A percentile compares a stretch with the other conserved stretches of the same genome.
Evolutionary conservation across 495 filamentous ascomycete species (phyloP).

Genomic region (Lophium mytilinum): DNA sequence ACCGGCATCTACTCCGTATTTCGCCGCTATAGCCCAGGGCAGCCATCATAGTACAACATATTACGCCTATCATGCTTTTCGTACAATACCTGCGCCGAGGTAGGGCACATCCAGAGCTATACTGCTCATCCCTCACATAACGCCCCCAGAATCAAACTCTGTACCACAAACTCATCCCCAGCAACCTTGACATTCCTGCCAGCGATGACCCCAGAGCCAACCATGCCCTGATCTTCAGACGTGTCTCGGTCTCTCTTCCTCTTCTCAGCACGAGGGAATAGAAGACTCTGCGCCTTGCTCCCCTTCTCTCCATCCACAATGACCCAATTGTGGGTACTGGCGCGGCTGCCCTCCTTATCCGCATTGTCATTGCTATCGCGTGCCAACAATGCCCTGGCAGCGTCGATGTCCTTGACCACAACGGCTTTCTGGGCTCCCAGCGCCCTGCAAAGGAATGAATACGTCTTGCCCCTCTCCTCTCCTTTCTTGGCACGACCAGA

Average conservation of each 20-base stretch:
- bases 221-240: slow-evolving; percentile 25
- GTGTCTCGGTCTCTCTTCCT: slow-evolving; percentile 40
- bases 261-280: slow-evolving; percentile 39
- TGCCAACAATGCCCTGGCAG: slow-evolving; percentile 47
- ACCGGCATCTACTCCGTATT: too few species aligned
- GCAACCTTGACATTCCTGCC: slow-evolving; percentile 52
- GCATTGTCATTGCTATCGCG: too few species aligned
- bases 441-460: slow-evolving; percentile 67
- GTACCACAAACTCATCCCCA: slow-evolving; percentile 81
- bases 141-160: slow-evolving; percentile 83
- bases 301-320: slow-evolving; percentile 60
- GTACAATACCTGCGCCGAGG: too few species aligned
- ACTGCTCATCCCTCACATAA: slow-evolving; percentile 48
- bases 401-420: slow-evolving; percentile 54
- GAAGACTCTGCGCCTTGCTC: slow-evolving; percentile 35
- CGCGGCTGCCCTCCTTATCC: too few species aligned
- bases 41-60: too few species aligned
- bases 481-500: slow-evolving; percentile 54
- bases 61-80: too few species aligned
- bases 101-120: too few species aligned
- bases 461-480: slow-evolving; percentile 52
- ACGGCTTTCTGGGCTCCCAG: slow-evolving; percentile 62
- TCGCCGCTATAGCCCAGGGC: too few species aligned
- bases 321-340: slow-evolving; percentile 69
- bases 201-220: slow-evolving; percentile 21